phyloP scores from a whole-genome alignment of 139 green algal genomes.

The Choricystis sp. region DNA sequence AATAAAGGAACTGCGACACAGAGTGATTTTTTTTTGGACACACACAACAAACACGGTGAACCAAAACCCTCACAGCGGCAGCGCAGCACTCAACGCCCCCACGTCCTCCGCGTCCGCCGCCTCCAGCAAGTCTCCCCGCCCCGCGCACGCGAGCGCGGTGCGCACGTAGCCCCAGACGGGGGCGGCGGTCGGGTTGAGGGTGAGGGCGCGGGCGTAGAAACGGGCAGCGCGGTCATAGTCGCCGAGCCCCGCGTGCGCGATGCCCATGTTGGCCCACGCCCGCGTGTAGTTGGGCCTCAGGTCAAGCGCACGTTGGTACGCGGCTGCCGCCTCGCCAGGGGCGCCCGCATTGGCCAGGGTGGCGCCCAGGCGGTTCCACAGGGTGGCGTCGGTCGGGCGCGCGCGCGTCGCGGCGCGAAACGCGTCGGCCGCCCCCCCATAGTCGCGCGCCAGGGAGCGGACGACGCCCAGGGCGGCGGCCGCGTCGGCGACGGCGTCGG shows the following conservation, averaged over 20 bases:
- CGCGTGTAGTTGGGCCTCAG: constrained; percentile 99
- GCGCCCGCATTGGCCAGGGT: constrained; percentile 76
- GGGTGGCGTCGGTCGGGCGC: constrained; percentile 54
- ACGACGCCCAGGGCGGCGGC: constrained; percentile 82
- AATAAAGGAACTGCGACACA: neutral
- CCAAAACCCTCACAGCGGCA: constrained; percentile 18
- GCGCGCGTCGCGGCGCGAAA: constrained; percentile 40
- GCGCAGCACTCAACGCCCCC: constrained; percentile 16
- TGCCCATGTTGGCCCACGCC: constrained; percentile 98
- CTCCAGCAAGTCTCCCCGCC: constrained; percentile 38
- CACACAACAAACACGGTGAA: neutral
- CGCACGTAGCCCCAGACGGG: constrained; percentile 90
- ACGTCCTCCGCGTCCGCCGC: constrained; percentile 45
- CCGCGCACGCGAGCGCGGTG: constrained; percentile 63
- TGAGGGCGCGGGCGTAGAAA: constrained; percentile 77
- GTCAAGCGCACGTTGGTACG: constrained; percentile 62
- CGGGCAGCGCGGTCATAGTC: constrained; percentile 63
- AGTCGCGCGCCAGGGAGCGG: constrained; percentile 72
- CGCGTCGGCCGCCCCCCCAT: constrained; percentile 47
- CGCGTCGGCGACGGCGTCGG: constrained; percentile 70
- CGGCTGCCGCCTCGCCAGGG: constrained; percentile 57
- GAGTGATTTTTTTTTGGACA: no score
- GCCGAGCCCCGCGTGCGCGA: constrained; percentile 73
- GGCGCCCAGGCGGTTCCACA: constrained; percentile 96
- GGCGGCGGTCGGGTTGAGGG: constrained; percentile 58